These are phyloP conservation scores for Aspergillus pseudoglaucus DNA, from an alignment of 2,329 filamentous ascomycete genomes.

Conservation along the genomic window DNA sequence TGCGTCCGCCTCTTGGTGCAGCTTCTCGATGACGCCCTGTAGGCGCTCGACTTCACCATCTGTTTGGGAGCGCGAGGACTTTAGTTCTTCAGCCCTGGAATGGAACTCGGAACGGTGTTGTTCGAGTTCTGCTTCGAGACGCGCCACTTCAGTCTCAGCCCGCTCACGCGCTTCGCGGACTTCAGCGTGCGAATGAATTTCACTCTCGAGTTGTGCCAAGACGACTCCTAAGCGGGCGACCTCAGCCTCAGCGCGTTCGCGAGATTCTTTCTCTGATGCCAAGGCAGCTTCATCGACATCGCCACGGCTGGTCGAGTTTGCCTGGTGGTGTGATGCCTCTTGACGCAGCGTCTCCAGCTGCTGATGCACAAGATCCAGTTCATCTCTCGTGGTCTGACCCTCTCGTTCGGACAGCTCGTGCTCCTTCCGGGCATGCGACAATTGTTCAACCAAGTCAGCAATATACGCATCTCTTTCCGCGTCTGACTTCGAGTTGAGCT, in stretches of 20 bases:
- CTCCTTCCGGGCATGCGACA: constrained; percentile 59
- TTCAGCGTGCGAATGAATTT: constrained; percentile 22
- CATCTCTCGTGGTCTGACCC: constrained; percentile 31
- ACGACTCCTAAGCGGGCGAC: constrained; percentile 42
- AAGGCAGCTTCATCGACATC: constrained; percentile 23
- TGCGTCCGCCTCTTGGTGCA: neutral
- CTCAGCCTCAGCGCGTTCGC: constrained; percentile 25
- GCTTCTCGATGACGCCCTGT: neutral
- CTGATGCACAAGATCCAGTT: constrained; percentile 36
- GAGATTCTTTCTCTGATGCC: constrained; percentile 22
- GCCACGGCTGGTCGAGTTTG: constrained; percentile 18
- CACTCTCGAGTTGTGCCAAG: constrained; percentile 40
- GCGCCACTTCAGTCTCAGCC: constrained; percentile 13
- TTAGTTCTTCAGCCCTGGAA: neutral
- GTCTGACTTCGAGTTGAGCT: constrained; percentile 83
- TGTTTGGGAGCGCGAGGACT: constrained; percentile 15
- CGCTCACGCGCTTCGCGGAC: constrained; percentile 16
- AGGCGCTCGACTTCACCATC: constrained; percentile 19
- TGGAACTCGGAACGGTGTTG: constrained; percentile 5
- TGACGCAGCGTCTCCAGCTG: constrained; percentile 39
- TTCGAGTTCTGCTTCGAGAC: constrained; percentile 6
- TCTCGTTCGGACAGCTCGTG: constrained; percentile 49
- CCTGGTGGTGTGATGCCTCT: constrained; percentile 23
- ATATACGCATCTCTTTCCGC: constrained; percentile 47
- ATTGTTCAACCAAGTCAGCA: constrained; percentile 39